Evolutionary conservation across 352 stramenopile genomes (phyloP).

Genomic region (Pythium brachiatum): DNA sequence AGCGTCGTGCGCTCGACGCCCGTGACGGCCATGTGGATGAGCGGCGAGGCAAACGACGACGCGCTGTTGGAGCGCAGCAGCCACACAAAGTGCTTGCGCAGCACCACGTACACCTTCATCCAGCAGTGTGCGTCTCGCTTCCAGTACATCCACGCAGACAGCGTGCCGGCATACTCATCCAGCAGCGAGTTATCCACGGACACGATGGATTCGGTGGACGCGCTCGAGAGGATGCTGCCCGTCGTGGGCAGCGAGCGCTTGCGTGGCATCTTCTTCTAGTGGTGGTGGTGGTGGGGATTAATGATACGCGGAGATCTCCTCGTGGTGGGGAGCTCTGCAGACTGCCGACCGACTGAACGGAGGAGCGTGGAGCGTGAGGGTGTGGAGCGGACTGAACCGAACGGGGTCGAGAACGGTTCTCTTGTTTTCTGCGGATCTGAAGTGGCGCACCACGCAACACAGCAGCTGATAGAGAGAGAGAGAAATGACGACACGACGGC

Average conservation of each 20-base stretch:
- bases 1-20: constrained; percentile 45
- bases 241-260: constrained; percentile 27
- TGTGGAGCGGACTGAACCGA: no score
- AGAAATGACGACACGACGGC: background rate
- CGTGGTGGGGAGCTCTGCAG: no score
- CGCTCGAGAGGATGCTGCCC: constrained; percentile 43
- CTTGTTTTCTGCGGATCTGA: no score
- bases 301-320: background rate
- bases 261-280: constrained; percentile 19
- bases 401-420: no score
- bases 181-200: constrained; percentile 31
- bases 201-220: constrained; percentile 35
- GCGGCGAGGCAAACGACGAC: constrained; percentile 32
- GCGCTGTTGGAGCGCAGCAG: constrained; percentile 44
- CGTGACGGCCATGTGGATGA: constrained; percentile 69
- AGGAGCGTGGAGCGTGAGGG: no score
- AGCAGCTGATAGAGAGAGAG: no score
- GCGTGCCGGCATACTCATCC: constrained; percentile 22
- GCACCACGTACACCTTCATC: constrained; percentile 74
- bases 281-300: background rate
- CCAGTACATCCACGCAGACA: constrained; percentile 81
- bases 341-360: no score
- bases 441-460: no score
- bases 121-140: constrained; percentile 57
- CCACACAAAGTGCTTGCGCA: constrained; percentile 69